Conservation (phyloP, 345 rosid genomes). For the Populus simonii region DNA sequence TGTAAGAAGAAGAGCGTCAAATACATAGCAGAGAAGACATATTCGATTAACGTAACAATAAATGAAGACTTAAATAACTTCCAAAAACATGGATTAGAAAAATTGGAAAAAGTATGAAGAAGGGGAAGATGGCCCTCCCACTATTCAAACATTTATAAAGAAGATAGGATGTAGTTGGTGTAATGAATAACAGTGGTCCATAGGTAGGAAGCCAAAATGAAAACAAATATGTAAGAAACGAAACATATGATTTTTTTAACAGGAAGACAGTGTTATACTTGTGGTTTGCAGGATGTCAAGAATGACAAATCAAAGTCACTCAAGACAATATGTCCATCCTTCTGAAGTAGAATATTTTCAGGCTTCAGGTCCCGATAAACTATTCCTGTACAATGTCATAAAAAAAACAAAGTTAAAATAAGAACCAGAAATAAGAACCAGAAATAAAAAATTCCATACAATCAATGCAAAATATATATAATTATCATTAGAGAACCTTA, state of each 20-base stretch:
- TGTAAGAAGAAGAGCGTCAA: no score
- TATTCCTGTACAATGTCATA: constrained; percentile 49
- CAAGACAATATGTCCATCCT: constrained; percentile 78
- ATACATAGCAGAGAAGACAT: no score
- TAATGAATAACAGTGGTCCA: not conserved
- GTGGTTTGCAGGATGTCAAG: constrained; percentile 69
- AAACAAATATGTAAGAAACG: not conserved
- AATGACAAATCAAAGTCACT: constrained; percentile 95
- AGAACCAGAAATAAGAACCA: not conserved
- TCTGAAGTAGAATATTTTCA: constrained; percentile 80
- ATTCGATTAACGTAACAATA: not conserved
- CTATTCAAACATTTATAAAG: not conserved
- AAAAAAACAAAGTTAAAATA: not conserved
- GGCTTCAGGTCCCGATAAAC: constrained; percentile 94
- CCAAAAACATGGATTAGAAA: not conserved
- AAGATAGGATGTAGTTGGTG: not conserved
- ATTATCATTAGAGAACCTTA: not conserved
- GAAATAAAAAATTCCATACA: not conserved
- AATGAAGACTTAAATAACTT: not conserved
- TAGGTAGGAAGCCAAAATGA: not conserved
- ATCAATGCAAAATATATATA: not conserved
- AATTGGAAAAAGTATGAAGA: not conserved
- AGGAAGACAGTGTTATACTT: constrained; percentile 39
- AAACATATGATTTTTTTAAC: not conserved
- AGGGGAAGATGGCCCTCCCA: not conserved